Evolutionary conservation across 2,329 filamentous ascomycete species (phyloP).

Genomic region (Botrytis aclada): DNA sequence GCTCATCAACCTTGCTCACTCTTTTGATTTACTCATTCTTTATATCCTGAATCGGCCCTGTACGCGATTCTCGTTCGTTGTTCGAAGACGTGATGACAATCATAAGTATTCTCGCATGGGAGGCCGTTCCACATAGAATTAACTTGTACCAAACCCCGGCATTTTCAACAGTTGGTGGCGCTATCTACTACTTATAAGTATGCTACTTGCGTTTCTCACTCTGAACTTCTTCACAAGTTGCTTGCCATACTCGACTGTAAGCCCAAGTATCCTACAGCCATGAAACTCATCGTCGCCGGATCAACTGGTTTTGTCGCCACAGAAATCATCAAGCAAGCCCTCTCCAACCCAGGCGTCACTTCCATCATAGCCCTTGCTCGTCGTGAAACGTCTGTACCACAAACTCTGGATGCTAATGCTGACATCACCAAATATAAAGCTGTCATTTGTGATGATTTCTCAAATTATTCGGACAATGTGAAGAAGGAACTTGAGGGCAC

Average conservation of each 20-base stretch:
- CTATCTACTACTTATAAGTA: background rate
- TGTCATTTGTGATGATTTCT: conserved; percentile 38
- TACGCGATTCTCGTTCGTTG: background rate
- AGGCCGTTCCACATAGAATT: background rate
- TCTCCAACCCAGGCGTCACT: conserved; percentile 34
- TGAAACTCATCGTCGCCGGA: conserved; percentile 41
- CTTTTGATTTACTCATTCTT: background rate
- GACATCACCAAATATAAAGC: conserved; percentile 35
- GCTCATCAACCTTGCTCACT: background rate
- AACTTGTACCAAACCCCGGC: background rate
- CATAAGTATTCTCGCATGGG: background rate
- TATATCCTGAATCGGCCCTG: background rate
- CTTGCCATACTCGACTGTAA: background rate
- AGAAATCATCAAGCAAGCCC: conserved; percentile 39
- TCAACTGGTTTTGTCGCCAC: conserved; percentile 39
- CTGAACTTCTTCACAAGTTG: background rate
- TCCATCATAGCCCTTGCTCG: conserved; percentile 37
- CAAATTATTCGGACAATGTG: conserved; percentile 36
- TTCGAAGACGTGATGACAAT: background rate
- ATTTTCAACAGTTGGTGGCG: background rate
- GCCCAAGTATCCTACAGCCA: background rate
- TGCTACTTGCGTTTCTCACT: background rate
- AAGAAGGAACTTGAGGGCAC: conserved; percentile 36
- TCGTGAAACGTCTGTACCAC: conserved; percentile 23
- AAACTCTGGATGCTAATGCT: conserved; percentile 13